These are phyloP conservation scores for Sporopachydermia quercuum DNA, from an alignment of 805 yeast genomes.

Conservation along the genomic window DNA sequence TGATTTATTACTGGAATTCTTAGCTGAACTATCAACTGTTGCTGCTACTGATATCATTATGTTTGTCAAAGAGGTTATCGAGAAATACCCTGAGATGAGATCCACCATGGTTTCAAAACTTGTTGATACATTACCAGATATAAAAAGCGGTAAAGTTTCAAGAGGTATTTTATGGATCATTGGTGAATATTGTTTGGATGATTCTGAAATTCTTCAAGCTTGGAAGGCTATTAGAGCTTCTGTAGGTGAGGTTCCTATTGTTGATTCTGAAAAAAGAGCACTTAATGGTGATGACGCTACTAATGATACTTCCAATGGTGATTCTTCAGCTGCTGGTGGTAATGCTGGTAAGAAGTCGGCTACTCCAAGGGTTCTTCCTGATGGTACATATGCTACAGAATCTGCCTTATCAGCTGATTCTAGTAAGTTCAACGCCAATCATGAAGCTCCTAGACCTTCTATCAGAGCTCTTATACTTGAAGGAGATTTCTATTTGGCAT, in stretches of 20 bases:
- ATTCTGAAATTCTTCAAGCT: slow-evolving; percentile 56
- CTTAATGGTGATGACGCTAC: slow-evolving; percentile 20
- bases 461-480: slow-evolving; percentile 66
- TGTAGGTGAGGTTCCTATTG: slow-evolving; percentile 84
- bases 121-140: slow-evolving; percentile 41
- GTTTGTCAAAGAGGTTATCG: slow-evolving; percentile 91
- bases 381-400: slow-evolving; percentile 97
- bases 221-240: slow-evolving; percentile 79
- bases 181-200: slow-evolving; percentile 78
- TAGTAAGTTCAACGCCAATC: slow-evolving; percentile 18
- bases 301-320: slow-evolving; percentile 18
- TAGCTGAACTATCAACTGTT: slow-evolving; percentile 68
- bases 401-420: slow-evolving; percentile 39
- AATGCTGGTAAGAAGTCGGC: slow-evolving; percentile 16
- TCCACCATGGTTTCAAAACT: slow-evolving; percentile 47
- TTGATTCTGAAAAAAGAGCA: slow-evolving; percentile 51
- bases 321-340: slow-evolving; percentile 10
- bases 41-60: slow-evolving; percentile 82
- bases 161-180: slow-evolving; percentile 92
- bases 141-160: slow-evolving; percentile 79
- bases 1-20: slow-evolving; percentile 71
- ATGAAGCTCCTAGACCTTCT: slow-evolving; percentile 40
- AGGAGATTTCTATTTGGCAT: slow-evolving; percentile 84
- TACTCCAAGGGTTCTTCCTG: slow-evolving; percentile 87
- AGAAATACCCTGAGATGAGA: slow-evolving; percentile 74